These are phyloP conservation scores for Gonium pectorale DNA, from an alignment of 139 green algal genomes.

Conservation along the genomic window DNA sequence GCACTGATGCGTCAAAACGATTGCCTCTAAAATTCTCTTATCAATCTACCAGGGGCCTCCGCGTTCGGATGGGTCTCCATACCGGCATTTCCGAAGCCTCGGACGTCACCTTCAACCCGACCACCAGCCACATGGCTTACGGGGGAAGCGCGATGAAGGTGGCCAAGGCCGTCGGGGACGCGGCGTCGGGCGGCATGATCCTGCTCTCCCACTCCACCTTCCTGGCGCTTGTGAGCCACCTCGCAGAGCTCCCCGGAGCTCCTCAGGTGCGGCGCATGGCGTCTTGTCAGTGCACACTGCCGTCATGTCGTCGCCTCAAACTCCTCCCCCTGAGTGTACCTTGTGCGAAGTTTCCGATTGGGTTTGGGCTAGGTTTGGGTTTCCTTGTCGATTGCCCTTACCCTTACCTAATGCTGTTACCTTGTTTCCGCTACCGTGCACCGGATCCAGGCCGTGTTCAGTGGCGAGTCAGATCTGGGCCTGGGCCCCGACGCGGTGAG, in stretches of 20 bases:
- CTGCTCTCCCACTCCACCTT: slow-evolving; percentile 26
- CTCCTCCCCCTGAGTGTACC: no score
- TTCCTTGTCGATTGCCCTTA: no score
- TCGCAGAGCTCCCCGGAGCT: slow-evolving; percentile 11
- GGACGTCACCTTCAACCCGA: slow-evolving; percentile 42
- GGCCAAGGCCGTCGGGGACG: slow-evolving; percentile 28
- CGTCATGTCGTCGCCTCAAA: no score
- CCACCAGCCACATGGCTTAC: slow-evolving; percentile 42
- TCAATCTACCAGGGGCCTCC: slow-evolving; percentile 41
- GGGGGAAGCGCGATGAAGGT: slow-evolving; percentile 28
- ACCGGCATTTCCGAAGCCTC: slow-evolving; percentile 34
- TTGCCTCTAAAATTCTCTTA: no score
- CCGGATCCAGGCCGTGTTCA: slow-evolving; percentile 18
- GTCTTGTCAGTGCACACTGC: neutral
- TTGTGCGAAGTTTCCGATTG: no score
- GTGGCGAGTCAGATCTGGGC: slow-evolving; percentile 28
- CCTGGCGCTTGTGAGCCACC: neutral
- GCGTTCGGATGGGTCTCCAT: slow-evolving; percentile 43
- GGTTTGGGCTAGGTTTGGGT: no score
- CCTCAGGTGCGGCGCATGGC: slow-evolving; percentile 6
- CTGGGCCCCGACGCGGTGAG: neutral
- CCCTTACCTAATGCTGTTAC: no score
- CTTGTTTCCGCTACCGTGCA: no score
- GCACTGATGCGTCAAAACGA: no score
- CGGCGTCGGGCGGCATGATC: slow-evolving; percentile 26